These are phyloP conservation scores for Dalbergia oliveri DNA, from an alignment of 306 rosid species.

Conservation along the genomic window DNA sequence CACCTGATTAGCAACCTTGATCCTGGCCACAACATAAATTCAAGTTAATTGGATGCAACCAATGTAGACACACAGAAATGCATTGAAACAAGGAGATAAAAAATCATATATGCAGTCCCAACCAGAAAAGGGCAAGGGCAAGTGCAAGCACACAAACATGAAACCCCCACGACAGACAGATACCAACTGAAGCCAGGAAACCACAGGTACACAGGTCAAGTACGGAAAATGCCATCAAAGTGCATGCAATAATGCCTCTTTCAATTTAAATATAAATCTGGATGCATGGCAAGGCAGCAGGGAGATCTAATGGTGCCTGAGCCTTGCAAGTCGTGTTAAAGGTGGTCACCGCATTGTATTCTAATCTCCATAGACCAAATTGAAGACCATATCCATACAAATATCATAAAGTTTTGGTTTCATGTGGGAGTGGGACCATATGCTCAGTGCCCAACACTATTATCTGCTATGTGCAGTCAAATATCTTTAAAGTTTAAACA, in stretches of 20 bases:
- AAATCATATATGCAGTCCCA: not conserved
- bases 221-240: constrained; percentile 5
- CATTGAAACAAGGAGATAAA: constrained; percentile 24
- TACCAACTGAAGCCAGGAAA: constrained; percentile 18
- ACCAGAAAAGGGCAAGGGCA: constrained; percentile 4
- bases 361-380: constrained; percentile 17
- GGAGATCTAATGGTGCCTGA: constrained; percentile 18
- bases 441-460: constrained; percentile 25
- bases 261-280: constrained; percentile 18
- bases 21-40: constrained; percentile 59
- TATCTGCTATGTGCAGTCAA: constrained; percentile 23
- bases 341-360: constrained; percentile 13
- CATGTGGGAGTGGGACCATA: not conserved
- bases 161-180: not conserved
- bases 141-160: constrained; percentile 25
- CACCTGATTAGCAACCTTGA: constrained; percentile 77
- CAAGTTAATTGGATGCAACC: constrained; percentile 42
- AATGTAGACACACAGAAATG: constrained; percentile 33
- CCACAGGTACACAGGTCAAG: constrained; percentile 6
- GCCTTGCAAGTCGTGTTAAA: not conserved
- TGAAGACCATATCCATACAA: constrained; percentile 20
- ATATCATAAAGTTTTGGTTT: not conserved
- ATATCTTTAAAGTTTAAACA: not conserved
- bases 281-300: constrained; percentile 34
- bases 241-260: not conserved